Evolutionary conservation across 106 monocot genomes (phyloP).

Genomic region (Phalaenopsis aphrodite): DNA sequence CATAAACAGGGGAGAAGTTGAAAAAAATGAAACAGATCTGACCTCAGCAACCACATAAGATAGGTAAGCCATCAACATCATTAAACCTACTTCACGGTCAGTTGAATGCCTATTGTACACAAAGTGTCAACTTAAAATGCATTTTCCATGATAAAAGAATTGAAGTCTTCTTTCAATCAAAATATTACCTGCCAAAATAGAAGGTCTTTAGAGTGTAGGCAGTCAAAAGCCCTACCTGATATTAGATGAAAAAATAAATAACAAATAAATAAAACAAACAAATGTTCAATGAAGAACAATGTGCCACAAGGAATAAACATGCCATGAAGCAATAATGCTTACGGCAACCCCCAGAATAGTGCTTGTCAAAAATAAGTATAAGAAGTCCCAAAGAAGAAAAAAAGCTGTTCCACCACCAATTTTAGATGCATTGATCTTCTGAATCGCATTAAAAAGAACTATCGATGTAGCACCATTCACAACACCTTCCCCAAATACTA

Average conservation of each 20-base stretch:
- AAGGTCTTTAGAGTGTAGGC: slow-evolving; percentile 61
- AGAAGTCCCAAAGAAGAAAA: slow-evolving; percentile 44
- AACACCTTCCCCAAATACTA: slow-evolving; percentile 89
- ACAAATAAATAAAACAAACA: background rate
- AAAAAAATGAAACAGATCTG: slow-evolving; percentile 1
- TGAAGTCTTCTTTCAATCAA: background rate
- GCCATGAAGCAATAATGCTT: slow-evolving; percentile 18
- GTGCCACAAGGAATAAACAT: background rate
- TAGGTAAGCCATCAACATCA: slow-evolving; percentile 80
- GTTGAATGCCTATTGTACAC: slow-evolving; percentile 66
- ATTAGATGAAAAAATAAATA: slow-evolving; percentile 5
- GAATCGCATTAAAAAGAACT: slow-evolving; percentile 63
- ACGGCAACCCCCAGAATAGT: slow-evolving; percentile 69
- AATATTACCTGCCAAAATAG: slow-evolving; percentile 71
- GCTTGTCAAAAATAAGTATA: slow-evolving; percentile 69
- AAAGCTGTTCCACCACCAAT: slow-evolving; percentile 35
- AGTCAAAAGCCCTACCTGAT: slow-evolving; percentile 64
- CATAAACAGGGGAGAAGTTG: background rate
- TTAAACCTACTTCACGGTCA: slow-evolving; percentile 75
- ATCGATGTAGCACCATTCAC: slow-evolving; percentile 83
- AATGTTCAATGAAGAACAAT: background rate
- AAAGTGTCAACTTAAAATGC: slow-evolving; percentile 4
- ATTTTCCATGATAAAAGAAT: background rate
- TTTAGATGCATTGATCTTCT: slow-evolving; percentile 47
- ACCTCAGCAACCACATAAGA: slow-evolving; percentile 94